A percentile compares a stretch with the other conserved stretches of the same genome.
phyloP scores from a whole-genome alignment of 2,329 filamentous ascomycete genomes.

The Amylocarpus encephaloides region DNA sequence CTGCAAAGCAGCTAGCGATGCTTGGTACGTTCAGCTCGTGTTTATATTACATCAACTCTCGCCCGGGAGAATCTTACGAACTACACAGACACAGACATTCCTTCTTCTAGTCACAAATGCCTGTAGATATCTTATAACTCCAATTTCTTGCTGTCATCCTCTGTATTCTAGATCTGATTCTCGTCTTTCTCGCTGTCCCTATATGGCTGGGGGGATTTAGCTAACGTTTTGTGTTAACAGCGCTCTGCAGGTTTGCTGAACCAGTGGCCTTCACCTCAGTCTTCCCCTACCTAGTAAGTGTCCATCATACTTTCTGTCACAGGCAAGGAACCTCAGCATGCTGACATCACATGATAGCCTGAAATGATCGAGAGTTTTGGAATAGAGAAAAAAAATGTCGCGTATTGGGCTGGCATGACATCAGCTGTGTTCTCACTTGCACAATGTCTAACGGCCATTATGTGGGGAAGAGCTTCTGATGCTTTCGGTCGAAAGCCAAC shows the following conservation, averaged over 20 bases:
- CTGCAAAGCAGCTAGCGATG: conserved; percentile 69
- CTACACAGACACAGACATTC: not conserved
- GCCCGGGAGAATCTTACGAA: not conserved
- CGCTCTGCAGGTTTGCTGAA: conserved; percentile 72
- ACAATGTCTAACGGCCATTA: conserved; percentile 65
- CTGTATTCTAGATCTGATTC: too few relatives aligned
- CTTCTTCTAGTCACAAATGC: too few relatives aligned
- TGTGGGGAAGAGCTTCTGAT: conserved; percentile 75
- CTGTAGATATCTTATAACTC: too few relatives aligned
- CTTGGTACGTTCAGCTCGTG: conserved; percentile 51
- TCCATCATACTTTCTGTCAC: not conserved
- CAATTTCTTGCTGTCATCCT: too few relatives aligned
- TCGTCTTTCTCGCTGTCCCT: too few relatives aligned
- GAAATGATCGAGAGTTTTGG: conserved; percentile 82
- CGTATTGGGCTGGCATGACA: conserved; percentile 73
- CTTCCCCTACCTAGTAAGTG: conserved; percentile 38
- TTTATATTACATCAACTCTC: too few relatives aligned
- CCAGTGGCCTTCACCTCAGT: conserved; percentile 58
- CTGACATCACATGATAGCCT: conserved; percentile 45
- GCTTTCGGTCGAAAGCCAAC: conserved; percentile 73
- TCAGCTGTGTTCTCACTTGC: conserved; percentile 66
- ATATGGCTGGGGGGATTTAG: not conserved
- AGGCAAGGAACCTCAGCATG: conserved; percentile 18
- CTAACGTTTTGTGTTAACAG: conserved; percentile 37
- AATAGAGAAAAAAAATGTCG: conserved; percentile 63